phyloP scores from a whole-genome alignment of 176 grass and related monocot genomes.

The Musa beccarii region DNA sequence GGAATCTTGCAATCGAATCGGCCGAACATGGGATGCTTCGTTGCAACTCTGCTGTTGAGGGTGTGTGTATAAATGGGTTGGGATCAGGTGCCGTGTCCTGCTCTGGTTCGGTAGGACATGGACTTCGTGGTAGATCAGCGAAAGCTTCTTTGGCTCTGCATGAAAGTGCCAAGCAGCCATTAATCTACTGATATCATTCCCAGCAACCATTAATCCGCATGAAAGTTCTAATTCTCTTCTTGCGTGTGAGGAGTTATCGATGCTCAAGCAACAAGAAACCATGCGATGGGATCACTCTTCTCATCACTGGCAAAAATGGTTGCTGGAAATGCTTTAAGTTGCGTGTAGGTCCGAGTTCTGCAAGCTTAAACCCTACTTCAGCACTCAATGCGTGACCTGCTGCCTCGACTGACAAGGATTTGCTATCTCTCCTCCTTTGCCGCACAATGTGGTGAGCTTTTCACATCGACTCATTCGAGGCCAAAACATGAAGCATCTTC shows the following conservation, averaged over 20 bases:
- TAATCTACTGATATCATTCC: neutral
- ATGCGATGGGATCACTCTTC: neutral
- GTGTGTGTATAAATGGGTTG: conserved; percentile 11
- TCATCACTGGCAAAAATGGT: neutral
- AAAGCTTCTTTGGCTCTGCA: conserved; percentile 68
- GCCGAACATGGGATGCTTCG: conserved; percentile 7
- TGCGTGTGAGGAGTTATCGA: neutral
- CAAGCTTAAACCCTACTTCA: neutral
- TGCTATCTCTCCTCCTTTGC: neutral
- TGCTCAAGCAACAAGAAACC: neutral
- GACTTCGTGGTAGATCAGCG: conserved; percentile 89
- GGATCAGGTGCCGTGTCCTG: conserved; percentile 41
- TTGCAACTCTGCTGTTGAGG: conserved; percentile 13
- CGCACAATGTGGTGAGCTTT: neutral
- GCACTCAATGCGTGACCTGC: neutral
- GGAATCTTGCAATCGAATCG: conserved; percentile 29
- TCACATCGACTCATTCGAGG: neutral
- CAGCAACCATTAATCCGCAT: neutral
- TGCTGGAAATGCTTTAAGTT: neutral
- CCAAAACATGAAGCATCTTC: neutral
- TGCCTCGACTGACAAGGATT: neutral
- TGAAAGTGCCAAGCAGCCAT: conserved; percentile 10
- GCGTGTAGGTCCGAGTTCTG: neutral
- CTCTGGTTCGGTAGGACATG: conserved; percentile 73
- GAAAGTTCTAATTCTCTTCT: neutral